Evolutionary conservation across 2,329 filamentous ascomycete genomes (phyloP).

Genomic region (Trichoderma semiorbis): DNA sequence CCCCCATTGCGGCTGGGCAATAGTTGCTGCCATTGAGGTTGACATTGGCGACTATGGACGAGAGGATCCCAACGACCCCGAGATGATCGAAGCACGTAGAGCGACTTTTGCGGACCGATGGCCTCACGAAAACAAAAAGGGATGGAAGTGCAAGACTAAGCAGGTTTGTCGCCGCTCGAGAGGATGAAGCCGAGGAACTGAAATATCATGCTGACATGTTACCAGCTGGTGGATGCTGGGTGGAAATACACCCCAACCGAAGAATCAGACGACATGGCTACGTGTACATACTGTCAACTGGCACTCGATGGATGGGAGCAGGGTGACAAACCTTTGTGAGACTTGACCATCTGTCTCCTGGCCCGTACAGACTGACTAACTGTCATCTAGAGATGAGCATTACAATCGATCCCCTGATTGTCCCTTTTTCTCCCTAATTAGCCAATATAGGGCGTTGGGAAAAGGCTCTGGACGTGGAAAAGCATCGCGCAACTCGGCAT

Average conservation of each 20-base stretch:
- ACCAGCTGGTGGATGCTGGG: slow-evolving; percentile 81
- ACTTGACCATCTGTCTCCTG: slow-evolving; percentile 14
- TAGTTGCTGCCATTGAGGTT: slow-evolving; percentile 61
- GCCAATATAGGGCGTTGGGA: slow-evolving; percentile 48
- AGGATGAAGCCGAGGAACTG: not conserved
- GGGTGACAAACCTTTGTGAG: slow-evolving; percentile 81
- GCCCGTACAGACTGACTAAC: not conserved
- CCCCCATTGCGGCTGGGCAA: slow-evolving; percentile 80
- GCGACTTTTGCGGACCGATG: slow-evolving; percentile 81
- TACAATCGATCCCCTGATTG: slow-evolving; percentile 74
- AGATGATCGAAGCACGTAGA: slow-evolving; percentile 72
- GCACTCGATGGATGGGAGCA: slow-evolving; percentile 94
- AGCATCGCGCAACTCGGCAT: slow-evolving; percentile 60
- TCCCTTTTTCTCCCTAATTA: slow-evolving; percentile 72
- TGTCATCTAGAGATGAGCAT: slow-evolving; percentile 71
- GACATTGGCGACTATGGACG: slow-evolving; percentile 59
- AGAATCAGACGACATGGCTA: slow-evolving; percentile 84
- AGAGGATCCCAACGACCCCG: slow-evolving; percentile 69
- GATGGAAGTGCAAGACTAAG: slow-evolving; percentile 84
- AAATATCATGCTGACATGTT: slow-evolving; percentile 13
- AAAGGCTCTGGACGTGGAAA: slow-evolving; percentile 57
- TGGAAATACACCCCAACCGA: slow-evolving; percentile 89
- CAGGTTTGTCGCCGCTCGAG: slow-evolving; percentile 55
- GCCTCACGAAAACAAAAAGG: slow-evolving; percentile 85
- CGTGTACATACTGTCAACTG: slow-evolving; percentile 85